Base-by-base conservation (phyloP, 441 rosid species). In the Pelargonium cotyledonis region DNA sequence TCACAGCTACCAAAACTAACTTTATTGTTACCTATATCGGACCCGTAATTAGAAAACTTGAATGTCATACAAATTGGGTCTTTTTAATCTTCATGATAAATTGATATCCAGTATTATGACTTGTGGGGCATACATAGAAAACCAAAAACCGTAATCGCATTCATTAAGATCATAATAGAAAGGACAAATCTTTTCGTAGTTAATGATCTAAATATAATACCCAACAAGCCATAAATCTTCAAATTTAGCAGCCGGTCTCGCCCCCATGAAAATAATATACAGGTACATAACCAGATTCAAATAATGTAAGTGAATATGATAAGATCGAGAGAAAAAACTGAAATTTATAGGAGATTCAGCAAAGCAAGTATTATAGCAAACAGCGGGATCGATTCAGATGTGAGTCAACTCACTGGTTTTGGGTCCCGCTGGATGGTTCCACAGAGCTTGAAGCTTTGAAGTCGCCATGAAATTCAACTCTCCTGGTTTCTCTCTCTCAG, bases 341-440 rank as follows among this genome's bases (percentile, higher is more conserved):
- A 58, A 18, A 19, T 55, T 58, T 8, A 58, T 58, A 0, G 63
- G 18, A 6, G 15, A 69, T 31, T 58, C 9, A 72, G 43, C 47
- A 46, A n/a, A 21, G 23, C 23, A 21, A 21, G 23, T 21, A 21
- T 1, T 21, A 21, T 21, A 21, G 23, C 23, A 21, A 21, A 21
- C 23, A 21, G 1, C 0, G 1, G 23, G 23, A 21, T 21, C 23
- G 23, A 21, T 21, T 21, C 23, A 21, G 23, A 21, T 0, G 23
- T 1, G 80, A 70, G 69, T 46, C 15, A 11, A 83, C 90, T 80
- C 73, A 90, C 98, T 89, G 72, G 98, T 92, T 79, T 92, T 90
- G 35, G 97, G 98, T 58, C 98, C 97, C 5, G 97, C 98, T 0
- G 96, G 98, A 72, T 90, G 98, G 79, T 86, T 92, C 98, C 98